Base-by-base conservation (phyloP, 116 monocot species). In the Trichopus zeylanicus region DNA sequence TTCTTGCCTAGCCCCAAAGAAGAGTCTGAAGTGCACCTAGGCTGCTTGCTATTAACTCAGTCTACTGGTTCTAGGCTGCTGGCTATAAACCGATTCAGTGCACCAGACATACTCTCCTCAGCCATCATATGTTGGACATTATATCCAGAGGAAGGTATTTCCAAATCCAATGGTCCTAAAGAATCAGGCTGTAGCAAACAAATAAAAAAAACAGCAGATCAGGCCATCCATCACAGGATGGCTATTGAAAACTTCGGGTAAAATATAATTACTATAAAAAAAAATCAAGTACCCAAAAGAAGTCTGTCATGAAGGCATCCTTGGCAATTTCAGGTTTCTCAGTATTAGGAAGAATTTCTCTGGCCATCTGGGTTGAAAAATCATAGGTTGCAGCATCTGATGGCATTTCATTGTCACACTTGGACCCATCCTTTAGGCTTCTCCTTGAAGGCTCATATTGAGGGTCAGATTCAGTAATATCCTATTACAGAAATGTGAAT, bases 161-260 rank as follows among this genome's bases (percentile, higher is more conserved):
- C 97, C 70, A 97, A 65, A 56, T 91, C 97, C 54, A 89, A 57
- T 22, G 78, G 74, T 31, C 91, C 87, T 31, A 91, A 74, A 47
- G 91, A 97, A 84, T 97, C 97, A 3, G 91, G 81, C 97, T 90
- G 85, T 42, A 73, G 33, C 12, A 61, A 30, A 63, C n/a, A 28
- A 49, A 59, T 62, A 5, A 59, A 68, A 63, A 37, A 31, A 56
- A 62, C n/a, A 22, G 8, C 24, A 30, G 31, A 56, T 23, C 26
- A 59, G 7, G 59, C n/a, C n/a, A n/a, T n/a, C n/a, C n/a, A n/a
- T n/a, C n/a, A n/a, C n/a, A n/a, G n/a, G n/a, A n/a, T n/a, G n/a
- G n/a, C n/a, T n/a, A n/a, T 38, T 13, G 19, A 38, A 15, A 67
- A 58, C 30, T 26, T 32, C 3, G 10, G 31, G 12, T 2, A 34